phyloP scores from a whole-genome alignment of 2,329 filamentous ascomycete species.

The Aureobasidium sp. region DNA sequence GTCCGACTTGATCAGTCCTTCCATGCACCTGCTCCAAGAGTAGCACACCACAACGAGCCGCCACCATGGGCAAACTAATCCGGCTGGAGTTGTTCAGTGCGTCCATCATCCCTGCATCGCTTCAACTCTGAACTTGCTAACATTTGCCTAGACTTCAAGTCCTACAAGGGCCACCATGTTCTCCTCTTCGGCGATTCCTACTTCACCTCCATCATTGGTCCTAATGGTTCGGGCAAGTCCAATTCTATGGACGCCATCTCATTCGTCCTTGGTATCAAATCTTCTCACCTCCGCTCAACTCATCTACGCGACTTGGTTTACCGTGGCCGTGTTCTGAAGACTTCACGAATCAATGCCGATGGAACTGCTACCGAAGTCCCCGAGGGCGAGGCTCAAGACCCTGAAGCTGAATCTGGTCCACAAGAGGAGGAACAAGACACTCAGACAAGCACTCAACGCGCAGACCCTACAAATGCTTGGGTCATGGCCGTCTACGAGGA shows the following conservation, averaged over 20 bases:
- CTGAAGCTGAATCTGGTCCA: constrained; percentile 24
- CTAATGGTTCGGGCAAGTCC: constrained; percentile 98
- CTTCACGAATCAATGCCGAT: constrained; percentile 85
- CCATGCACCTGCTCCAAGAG: background rate
- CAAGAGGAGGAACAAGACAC: constrained; percentile 32
- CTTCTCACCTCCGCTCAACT: constrained; percentile 89
- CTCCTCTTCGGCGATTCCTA: constrained; percentile 95
- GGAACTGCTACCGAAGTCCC: constrained; percentile 55
- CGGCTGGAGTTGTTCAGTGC: constrained; percentile 87
- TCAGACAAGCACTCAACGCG: constrained; percentile 55
- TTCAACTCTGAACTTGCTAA: constrained; percentile 15
- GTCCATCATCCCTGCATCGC: constrained; percentile 19
- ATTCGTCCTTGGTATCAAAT: constrained; percentile 97
- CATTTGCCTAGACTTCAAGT: constrained; percentile 75
- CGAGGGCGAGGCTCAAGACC: constrained; percentile 49
- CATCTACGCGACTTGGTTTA: constrained; percentile 94
- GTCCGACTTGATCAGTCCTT: background rate
- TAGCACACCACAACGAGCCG: constrained; percentile 1
- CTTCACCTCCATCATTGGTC: constrained; percentile 98
- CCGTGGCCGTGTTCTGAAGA: constrained; percentile 84
- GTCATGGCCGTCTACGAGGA: constrained; percentile 99
- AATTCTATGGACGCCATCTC: constrained; percentile 99
- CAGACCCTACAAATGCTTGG: constrained; percentile 91
- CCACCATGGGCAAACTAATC: constrained; percentile 89
- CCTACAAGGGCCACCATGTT: constrained; percentile 93